A percentile compares a stretch with the other conserved stretches of the same genome.
These are phyloP conservation scores for Pseudocercospora macadamiae DNA, from an alignment of 2,329 filamentous ascomycete genomes.

Conservation along the genomic window DNA sequence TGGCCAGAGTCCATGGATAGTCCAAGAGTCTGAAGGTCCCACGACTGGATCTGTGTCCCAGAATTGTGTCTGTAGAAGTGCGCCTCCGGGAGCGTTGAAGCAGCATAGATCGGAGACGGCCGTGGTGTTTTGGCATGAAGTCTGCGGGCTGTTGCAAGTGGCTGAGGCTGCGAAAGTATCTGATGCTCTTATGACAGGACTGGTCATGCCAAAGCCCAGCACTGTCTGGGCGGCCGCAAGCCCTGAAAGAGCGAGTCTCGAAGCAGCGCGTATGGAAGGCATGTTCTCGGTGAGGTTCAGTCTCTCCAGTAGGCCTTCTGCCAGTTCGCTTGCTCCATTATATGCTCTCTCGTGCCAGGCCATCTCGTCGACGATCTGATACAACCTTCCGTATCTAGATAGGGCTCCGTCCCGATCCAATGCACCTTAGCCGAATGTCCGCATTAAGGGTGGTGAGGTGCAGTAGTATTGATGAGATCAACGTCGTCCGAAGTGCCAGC, in stretches of 20 bases:
- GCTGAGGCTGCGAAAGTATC: constrained; percentile 22
- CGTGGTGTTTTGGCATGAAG: constrained; percentile 68
- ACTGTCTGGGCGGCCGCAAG: constrained; percentile 33
- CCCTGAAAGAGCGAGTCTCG: constrained; percentile 33
- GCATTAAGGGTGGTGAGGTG: constrained; percentile 5
- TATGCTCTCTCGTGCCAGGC: constrained; percentile 2
- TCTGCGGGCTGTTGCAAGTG: constrained; percentile 45
- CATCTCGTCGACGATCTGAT: constrained; percentile 5
- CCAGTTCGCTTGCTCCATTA: constrained; percentile 3
- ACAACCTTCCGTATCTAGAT: constrained; percentile 16
- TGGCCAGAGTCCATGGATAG: constrained; percentile 67
- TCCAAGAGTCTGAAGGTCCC: constrained; percentile 72
- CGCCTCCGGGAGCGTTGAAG: constrained; percentile 72
- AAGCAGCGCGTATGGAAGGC: constrained; percentile 34
- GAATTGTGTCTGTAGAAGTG: constrained; percentile 75
- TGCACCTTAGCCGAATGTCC: constrained; percentile 12
- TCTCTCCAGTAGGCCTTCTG: constrained; percentile 6
- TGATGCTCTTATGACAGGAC: constrained; percentile 14
- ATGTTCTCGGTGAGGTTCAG: constrained; percentile 30
- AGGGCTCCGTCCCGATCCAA: constrained; percentile 4
- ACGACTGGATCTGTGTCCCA: constrained; percentile 70
- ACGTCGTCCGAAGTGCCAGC: not conserved
- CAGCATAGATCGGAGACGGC: constrained; percentile 69
- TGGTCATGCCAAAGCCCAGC: constrained; percentile 27
- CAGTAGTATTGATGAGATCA: constrained; percentile 9